A percentile compares a stretch with the other conserved stretches of the same genome.
These are phyloP conservation scores for Typha latifolia DNA, from an alignment of 176 grass and related monocot species.

Conservation along the genomic window DNA sequence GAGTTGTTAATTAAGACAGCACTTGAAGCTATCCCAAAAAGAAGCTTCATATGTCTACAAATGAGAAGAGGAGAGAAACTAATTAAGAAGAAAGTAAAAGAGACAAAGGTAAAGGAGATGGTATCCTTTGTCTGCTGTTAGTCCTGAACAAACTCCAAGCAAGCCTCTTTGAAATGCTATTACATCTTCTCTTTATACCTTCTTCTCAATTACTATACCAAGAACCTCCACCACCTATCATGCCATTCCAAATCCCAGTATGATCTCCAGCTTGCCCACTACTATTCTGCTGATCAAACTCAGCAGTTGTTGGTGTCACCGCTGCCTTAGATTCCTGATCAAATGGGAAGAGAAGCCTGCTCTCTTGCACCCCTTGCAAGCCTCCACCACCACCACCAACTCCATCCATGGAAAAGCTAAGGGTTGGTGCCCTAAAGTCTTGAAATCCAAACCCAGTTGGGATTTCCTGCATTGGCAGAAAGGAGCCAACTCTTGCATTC, in stretches of 20 bases:
- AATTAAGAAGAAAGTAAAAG: background rate
- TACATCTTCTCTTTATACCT: background rate
- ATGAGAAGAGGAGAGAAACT: background rate
- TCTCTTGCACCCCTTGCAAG: background rate
- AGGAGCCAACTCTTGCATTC: background rate
- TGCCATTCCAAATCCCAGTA: constrained; percentile 39
- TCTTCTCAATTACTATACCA: background rate
- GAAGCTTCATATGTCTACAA: constrained; percentile 12
- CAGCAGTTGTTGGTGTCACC: background rate
- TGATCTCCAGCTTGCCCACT: constrained; percentile 38
- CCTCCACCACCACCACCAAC: background rate
- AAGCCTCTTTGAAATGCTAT: background rate
- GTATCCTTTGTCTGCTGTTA: background rate
- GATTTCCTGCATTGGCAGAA: background rate
- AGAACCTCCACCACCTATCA: constrained; percentile 40
- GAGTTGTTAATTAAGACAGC: background rate
- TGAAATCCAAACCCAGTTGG: background rate
- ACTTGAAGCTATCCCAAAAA: constrained; percentile 9
- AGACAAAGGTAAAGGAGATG: background rate
- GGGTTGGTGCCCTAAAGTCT: background rate
- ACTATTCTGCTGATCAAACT: constrained; percentile 23
- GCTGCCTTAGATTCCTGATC: background rate
- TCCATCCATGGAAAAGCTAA: background rate
- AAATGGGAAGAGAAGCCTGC: background rate
- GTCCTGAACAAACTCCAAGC: background rate